Evolutionary conservation across 768 basidiomycete species (phyloP).

Genomic region (Rhodotorula toruloides): DNA sequence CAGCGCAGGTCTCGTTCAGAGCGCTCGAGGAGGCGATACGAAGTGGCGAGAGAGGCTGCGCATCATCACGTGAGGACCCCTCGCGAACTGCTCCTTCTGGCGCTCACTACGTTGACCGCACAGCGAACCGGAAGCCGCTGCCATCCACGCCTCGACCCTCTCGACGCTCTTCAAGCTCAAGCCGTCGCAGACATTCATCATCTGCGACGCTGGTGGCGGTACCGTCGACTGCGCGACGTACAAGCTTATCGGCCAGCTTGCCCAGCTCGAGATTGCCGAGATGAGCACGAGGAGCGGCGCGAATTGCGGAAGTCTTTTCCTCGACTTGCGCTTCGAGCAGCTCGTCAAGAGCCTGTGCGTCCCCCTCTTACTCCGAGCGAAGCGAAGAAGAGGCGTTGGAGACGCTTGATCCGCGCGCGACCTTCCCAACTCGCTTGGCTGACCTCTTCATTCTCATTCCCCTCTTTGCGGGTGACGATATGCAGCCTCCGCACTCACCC

Average conservation of each 20-base stretch:
- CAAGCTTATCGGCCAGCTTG: slow-evolving; percentile 69
- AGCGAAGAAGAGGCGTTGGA: no score
- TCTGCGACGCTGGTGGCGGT: slow-evolving; percentile 84
- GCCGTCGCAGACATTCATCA: slow-evolving; percentile 77
- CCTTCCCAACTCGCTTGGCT: not conserved
- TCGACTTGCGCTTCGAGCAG: slow-evolving; percentile 78
- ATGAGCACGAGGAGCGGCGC: slow-evolving; percentile 80
- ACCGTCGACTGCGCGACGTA: slow-evolving; percentile 59
- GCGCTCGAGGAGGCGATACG: slow-evolving; percentile 63
- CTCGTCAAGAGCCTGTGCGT: slow-evolving; percentile 58
- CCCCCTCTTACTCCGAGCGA: no score
- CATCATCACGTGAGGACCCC: slow-evolving; percentile 62
- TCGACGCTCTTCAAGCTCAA: slow-evolving; percentile 72
- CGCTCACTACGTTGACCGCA: not conserved
- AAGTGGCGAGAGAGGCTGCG: slow-evolving; percentile 73
- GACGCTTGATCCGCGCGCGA: no score
- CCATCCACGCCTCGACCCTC: slow-evolving; percentile 77
- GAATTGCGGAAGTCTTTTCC: slow-evolving; percentile 79
- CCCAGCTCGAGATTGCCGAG: slow-evolving; percentile 80
- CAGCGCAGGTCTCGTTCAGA: slow-evolving; percentile 69
- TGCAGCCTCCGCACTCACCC: slow-evolving; percentile 71
- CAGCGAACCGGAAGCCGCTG: slow-evolving; percentile 76
- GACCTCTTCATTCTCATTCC: not conserved
- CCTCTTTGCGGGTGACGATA: not conserved
- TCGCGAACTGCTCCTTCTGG: not conserved